Conservation (phyloP, 73 alveolate genomes). For the Tetrahymena elliotti region DNA sequence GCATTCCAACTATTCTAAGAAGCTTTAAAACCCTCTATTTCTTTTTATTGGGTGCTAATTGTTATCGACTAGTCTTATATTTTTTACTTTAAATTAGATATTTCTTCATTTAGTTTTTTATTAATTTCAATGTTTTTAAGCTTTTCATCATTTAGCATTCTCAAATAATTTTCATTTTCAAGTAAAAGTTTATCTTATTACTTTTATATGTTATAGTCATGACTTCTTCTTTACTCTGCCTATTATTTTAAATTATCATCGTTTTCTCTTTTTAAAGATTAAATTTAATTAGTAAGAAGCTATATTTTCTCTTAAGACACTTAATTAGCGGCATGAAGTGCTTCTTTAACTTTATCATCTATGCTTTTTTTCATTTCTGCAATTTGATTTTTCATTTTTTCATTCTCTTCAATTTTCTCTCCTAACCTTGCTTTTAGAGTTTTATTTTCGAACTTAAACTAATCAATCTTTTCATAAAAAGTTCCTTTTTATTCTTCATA, state of each 20-base stretch:
- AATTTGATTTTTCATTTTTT: not conserved
- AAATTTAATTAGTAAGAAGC: not conserved
- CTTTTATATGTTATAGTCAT: not conserved
- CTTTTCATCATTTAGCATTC: not conserved
- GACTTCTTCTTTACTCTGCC: not conserved
- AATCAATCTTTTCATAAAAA: not conserved
- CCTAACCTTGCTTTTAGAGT: not conserved
- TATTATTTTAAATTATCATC: not conserved
- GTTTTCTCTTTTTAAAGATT: not conserved
- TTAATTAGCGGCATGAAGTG: not conserved
- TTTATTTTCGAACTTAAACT: not conserved
- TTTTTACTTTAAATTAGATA: not conserved
- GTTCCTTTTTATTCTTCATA: not conserved
- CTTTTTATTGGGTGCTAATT: not conserved
- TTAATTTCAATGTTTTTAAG: not conserved
- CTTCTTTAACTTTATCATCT: not conserved
- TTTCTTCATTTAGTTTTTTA: not conserved
- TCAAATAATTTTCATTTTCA: not conserved
- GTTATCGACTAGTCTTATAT: not conserved
- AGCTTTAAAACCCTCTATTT: not conserved
- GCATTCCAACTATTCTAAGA: not conserved
- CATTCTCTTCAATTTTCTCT: not conserved
- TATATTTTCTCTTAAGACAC: not conserved
- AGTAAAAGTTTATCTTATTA: not conserved
- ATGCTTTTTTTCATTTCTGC: not conserved